Percentiles rank a stretch among this genome's conserved stretches.
phyloP scores from a whole-genome alignment of 2,329 filamentous ascomycete genomes.

The Arthroderma uncinatum region DNA sequence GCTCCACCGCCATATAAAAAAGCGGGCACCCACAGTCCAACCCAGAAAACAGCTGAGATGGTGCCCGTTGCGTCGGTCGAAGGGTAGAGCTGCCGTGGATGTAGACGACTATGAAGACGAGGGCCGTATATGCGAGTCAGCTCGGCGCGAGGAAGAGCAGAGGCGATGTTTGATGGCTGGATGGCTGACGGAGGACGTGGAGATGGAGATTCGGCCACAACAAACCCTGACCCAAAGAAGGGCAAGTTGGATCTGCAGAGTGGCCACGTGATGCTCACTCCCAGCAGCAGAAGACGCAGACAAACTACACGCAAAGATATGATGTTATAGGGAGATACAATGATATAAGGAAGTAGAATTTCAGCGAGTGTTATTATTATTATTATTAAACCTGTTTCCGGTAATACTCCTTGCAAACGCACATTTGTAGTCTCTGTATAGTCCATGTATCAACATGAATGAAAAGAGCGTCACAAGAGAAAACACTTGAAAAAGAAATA shows the following conservation, averaged over 20 bases:
- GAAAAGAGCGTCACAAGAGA: too few species aligned
- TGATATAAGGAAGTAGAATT: too few species aligned
- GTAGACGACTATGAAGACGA: neutral
- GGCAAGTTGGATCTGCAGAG: neutral
- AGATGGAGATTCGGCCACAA: neutral
- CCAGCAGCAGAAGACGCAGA: too few species aligned
- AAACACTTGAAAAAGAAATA: neutral
- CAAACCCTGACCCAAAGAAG: neutral
- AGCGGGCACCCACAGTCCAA: constrained; percentile 1
- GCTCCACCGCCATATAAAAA: constrained; percentile 1
- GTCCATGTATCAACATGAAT: neutral
- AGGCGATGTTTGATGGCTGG: neutral
- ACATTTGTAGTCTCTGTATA: neutral
- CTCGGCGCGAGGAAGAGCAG: neutral
- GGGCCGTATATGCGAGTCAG: too few species aligned
- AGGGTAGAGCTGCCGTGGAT: neutral
- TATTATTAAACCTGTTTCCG: too few species aligned
- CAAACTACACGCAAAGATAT: too few species aligned
- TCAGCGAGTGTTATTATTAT: too few species aligned
- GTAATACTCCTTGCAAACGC: too few species aligned
- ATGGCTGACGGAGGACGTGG: neutral
- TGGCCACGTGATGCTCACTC: neutral
- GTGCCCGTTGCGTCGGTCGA: neutral
- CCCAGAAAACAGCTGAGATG: neutral
- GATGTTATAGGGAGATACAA: too few species aligned